Evolutionary conservation across 164 flowering plant genomes (phyloP).

Genomic region (Annona cherimola): DNA sequence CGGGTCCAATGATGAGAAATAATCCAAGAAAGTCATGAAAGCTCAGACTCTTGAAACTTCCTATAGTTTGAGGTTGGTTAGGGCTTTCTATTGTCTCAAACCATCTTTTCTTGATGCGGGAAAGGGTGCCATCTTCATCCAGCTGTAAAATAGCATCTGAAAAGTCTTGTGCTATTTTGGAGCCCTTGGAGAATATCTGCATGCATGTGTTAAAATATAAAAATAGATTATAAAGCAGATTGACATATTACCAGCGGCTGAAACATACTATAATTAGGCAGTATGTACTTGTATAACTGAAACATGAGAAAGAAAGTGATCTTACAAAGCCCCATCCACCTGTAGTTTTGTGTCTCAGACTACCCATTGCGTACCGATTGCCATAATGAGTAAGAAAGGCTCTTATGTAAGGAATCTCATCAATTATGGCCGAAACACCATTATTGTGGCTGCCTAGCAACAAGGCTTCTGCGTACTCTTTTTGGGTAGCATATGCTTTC

Average conservation of each 20-base stretch:
- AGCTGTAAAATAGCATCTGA: slow-evolving; percentile 16
- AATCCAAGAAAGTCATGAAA: not conserved
- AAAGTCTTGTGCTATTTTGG: slow-evolving; percentile 16
- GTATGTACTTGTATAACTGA: too few relatives aligned
- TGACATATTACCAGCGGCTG: too few relatives aligned
- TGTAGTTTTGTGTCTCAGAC: too few relatives aligned
- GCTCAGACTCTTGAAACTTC: not conserved
- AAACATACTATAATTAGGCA: too few relatives aligned
- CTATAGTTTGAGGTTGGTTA: not conserved
- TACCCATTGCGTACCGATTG: too few relatives aligned
- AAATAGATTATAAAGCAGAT: not conserved
- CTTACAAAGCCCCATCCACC: too few relatives aligned
- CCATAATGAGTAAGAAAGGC: too few relatives aligned
- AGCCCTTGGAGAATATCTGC: slow-evolving; percentile 16
- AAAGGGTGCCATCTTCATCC: slow-evolving; percentile 5
- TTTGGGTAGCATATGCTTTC: slow-evolving; percentile 10
- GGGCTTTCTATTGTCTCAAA: not conserved
- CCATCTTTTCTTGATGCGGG: slow-evolving; percentile 5
- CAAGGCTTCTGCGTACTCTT: slow-evolving; percentile 21
- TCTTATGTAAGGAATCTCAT: not conserved
- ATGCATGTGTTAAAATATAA: not conserved
- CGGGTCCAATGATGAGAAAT: not conserved
- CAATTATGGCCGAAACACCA: not conserved
- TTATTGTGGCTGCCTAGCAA: not conserved
- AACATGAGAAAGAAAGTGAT: too few relatives aligned